These are phyloP conservation scores for Phytopythium aichiense DNA, from an alignment of 352 stramenopile species.

Conservation along the genomic window DNA sequence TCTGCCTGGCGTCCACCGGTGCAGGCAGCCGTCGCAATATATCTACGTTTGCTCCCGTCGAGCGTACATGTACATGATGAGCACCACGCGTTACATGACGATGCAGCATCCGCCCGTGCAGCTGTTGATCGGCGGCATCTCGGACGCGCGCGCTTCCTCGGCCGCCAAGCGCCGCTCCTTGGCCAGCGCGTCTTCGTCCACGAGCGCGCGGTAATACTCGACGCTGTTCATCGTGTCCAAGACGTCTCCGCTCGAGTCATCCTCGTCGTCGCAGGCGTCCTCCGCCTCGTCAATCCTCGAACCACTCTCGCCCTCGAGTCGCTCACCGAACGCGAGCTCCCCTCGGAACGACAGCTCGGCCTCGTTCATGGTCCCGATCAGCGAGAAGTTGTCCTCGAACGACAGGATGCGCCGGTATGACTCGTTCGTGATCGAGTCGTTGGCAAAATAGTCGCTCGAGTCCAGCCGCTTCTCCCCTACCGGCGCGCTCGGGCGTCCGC, in stretches of 20 bases:
- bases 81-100: constrained; percentile 25
- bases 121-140: constrained; percentile 24
- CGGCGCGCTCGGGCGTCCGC: not conserved
- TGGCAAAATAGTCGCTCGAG: constrained; percentile 54
- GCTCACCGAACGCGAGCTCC: constrained; percentile 38
- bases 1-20: not conserved
- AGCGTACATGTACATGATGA: not conserved
- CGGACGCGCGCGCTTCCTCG: constrained; percentile 18
- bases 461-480: constrained; percentile 29
- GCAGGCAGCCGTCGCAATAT: not conserved
- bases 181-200: constrained; percentile 35
- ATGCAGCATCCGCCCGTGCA: constrained; percentile 52
- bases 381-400: constrained; percentile 24
- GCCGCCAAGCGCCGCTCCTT: constrained; percentile 21
- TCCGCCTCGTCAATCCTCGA: constrained; percentile 4
- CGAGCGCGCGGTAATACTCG: constrained; percentile 44
- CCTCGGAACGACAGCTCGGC: constrained; percentile 49
- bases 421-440: constrained; percentile 75
- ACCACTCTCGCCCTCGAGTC: not conserved
- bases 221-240: constrained; percentile 23
- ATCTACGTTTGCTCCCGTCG: not conserved
- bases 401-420: constrained; percentile 54
- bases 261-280: constrained; percentile 27
- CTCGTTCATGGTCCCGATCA: constrained; percentile 12
- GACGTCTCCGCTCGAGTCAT: constrained; percentile 18